Evolutionary conservation across 257 asterid genomes (phyloP), one percentile per base, ranked within the genome.

Genomic region (Coffea canephora): DNA sequence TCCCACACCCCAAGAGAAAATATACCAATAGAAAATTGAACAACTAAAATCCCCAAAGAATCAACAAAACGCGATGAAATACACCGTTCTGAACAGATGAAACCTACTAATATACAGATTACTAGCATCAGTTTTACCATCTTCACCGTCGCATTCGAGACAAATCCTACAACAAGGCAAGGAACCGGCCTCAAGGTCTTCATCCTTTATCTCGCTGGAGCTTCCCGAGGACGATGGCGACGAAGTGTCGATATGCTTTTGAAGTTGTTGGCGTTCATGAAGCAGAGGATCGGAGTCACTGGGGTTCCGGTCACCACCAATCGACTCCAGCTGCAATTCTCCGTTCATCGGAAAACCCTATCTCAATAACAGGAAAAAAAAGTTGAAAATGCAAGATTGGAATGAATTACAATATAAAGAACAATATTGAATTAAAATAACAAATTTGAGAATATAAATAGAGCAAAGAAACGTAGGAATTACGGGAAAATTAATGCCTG

Each of bases 141-240:
- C 80, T 54, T 78, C 83, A 16, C 82, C 80, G 55, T 82, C 90
- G 82, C 77, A 76, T 59, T 89, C 90, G 43, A 89, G 90, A 86
- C 92, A 89, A 73, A 89, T 89, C 71, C 92, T 68, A 49, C 92
- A 89, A 64, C 82, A 82, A 82, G 89, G 86, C 85, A 85, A 77
- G 36, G 89, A 87, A 62, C 88, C 87, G 65, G 85, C 75, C 77
- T 89, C 92, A n/a, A 84, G 46, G 76, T 89, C 91, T 41, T 78
- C 90, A 25, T 67, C 83, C 31, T 48, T 27, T 18, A 87, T 85
- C 87, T 85, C 88, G n/a, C 73, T 39, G 23, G 87, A 66, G 77
- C 31, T 66, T 6, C 66, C 64, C 39, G 82, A 10, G 19, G 81
- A 45, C 11, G 77, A 67, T 23, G 74, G 57, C 55, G 31, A 43